Base-by-base conservation (phyloP, 148 eudicot genomes). In the Heliosperma pusillum region DNA sequence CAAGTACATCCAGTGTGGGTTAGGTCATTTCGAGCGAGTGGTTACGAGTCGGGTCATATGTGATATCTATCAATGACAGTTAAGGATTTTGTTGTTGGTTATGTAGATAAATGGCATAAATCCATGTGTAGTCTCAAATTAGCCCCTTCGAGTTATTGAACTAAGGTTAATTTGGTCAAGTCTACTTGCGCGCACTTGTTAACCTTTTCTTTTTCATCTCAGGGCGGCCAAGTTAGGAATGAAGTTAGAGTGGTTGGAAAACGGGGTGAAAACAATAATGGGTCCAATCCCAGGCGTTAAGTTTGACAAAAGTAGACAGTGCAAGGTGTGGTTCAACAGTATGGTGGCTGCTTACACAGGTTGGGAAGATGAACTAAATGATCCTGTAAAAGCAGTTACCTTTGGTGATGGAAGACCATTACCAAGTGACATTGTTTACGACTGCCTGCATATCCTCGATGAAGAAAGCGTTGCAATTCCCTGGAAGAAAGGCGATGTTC, bases 241-340 rank as follows among this genome's bases (percentile, higher is more conserved):
- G 91, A 94, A 87, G 86, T 76, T 91, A 75, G 97, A 94, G 70
- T 94, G 98, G 96, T 71, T 80, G 40, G 89, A 87, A 73, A 85
- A 91, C 53, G 90, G 91, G 19, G 93, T 88, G 36, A 94, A 87
- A 69, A 88, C 91, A 2, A 59, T 91, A 42, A 90, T 87, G 90
- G 97, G 98, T 30, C 97, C 98, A 0, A 86, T 94, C 75, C 90
- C 97, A 7, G 97, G 82, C 7, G 63, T 90, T 81, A 94, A 87
- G 74, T 74, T 81, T 0, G 93, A 89, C 72, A 42, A 85, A 76
- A 77, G 71, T 44, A 85, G 93, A 76, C 81, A 85, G 20, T 86
- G 89, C 53, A 94, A 94, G 82, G 88, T 87, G 8, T 94, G 98
- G 98, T 94, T 94, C 81, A 94, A 91, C 79, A 87, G 87, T 81